Percentiles rank a stretch among this genome's conserved stretches.
Evolutionary conservation across 2,329 filamentous ascomycete genomes (phyloP).

Genomic region (Plenodomus biglobosus): DNA sequence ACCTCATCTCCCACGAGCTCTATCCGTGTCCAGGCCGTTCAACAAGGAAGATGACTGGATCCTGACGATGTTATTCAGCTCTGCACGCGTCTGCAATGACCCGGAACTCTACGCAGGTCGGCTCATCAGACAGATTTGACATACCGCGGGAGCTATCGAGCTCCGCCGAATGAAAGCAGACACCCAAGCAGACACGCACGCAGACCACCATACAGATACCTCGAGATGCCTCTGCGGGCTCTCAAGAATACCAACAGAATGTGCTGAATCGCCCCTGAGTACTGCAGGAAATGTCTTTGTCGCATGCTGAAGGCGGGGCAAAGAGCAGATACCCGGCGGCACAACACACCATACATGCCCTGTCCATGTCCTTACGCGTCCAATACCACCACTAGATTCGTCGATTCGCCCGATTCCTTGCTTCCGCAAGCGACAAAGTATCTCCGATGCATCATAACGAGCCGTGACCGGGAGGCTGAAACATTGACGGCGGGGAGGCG

Average conservation of each 20-base stretch:
- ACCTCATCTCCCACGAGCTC: not conserved
- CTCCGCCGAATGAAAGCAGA: not conserved
- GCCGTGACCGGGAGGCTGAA: not conserved
- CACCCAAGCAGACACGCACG: not conserved
- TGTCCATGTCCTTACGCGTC: constrained; percentile 1
- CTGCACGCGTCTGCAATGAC: not conserved
- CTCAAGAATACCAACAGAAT: not conserved
- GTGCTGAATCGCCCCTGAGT: not conserved
- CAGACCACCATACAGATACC: not conserved
- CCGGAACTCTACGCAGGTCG: not conserved
- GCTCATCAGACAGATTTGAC: not conserved
- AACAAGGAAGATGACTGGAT: not conserved
- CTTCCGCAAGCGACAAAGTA: not conserved
- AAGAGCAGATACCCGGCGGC: constrained; percentile 4
- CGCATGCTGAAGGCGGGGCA: constrained; percentile 1
- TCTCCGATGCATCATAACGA: not conserved
- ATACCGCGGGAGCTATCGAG: not conserved
- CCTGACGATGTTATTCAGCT: not conserved
- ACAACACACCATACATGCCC: constrained; percentile 4
- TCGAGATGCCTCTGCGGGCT: not conserved
- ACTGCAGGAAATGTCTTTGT: constrained; percentile 2
- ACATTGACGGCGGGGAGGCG: not conserved
- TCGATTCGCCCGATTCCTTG: not conserved
- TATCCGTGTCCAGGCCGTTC: not conserved
- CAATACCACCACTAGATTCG: not conserved